Evolutionary conservation across 1,284 basidiomycete genomes (phyloP).

Genomic region (Ustilago bromivora): DNA sequence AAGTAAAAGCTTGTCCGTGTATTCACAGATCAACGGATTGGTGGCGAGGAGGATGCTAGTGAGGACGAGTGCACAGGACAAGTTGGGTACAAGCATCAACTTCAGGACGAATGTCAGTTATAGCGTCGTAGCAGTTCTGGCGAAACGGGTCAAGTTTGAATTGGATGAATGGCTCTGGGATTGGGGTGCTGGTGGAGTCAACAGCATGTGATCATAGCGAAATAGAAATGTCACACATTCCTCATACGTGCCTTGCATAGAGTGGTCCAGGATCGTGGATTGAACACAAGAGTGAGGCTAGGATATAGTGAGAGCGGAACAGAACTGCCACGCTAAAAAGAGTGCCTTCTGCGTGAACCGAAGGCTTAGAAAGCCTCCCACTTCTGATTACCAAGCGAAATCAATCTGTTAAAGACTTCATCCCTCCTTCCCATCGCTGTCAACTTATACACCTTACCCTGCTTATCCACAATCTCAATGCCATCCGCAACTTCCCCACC

Average conservation of each 20-base stretch:
- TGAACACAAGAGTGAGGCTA: neutral
- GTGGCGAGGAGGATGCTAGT: slow-evolving; percentile 50
- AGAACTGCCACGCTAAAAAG: neutral
- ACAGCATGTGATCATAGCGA: slow-evolving; percentile 15
- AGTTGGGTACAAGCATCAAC: slow-evolving; percentile 45
- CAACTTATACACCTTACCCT: slow-evolving; percentile 57
- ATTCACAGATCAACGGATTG: slow-evolving; percentile 50
- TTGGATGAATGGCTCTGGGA: slow-evolving; percentile 59
- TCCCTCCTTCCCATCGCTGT: slow-evolving; percentile 68
- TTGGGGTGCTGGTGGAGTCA: slow-evolving; percentile 39
- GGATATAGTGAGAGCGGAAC: neutral
- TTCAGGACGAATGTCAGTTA: slow-evolving; percentile 52
- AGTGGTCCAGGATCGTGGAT: neutral
- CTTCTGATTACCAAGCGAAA: slow-evolving; percentile 53
- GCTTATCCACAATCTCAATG: slow-evolving; percentile 54
- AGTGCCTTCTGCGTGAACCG: too few species aligned
- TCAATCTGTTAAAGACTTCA: slow-evolving; percentile 68
- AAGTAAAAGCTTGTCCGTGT: slow-evolving; percentile 33
- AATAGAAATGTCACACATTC: neutral
- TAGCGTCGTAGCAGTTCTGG: slow-evolving; percentile 36
- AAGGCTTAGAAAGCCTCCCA: slow-evolving; percentile 49
- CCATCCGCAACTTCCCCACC: slow-evolving; percentile 58
- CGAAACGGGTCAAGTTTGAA: slow-evolving; percentile 48
- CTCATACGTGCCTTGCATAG: neutral
- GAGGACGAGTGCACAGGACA: slow-evolving; percentile 38